Percentiles rank a stretch among this genome's conserved stretches.
Conservation (phyloP, 129 eudicot species). For the Lactuca sativa region DNA sequence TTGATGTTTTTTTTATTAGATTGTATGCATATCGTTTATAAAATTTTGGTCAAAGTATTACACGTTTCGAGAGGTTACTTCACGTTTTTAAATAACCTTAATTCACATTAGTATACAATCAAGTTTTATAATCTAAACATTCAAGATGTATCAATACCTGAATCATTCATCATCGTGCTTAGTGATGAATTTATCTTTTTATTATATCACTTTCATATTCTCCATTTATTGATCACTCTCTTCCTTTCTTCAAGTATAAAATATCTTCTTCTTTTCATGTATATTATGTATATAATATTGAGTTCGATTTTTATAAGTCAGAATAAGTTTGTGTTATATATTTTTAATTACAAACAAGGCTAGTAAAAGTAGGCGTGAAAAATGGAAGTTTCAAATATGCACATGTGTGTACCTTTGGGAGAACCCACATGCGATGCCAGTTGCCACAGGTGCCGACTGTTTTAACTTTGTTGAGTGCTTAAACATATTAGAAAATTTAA, state of each 20-base stretch:
- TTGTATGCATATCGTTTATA: too few relatives aligned
- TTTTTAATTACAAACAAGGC: neutral
- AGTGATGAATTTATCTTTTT: neutral
- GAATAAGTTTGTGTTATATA: conserved; percentile 1
- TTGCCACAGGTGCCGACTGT: neutral
- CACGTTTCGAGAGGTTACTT: too few relatives aligned
- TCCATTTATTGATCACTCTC: too few relatives aligned
- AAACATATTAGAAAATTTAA: neutral
- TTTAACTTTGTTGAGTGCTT: neutral
- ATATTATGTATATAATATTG: neutral
- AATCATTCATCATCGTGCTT: too few relatives aligned
- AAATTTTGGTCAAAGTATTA: too few relatives aligned
- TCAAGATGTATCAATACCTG: too few relatives aligned
- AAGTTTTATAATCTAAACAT: neutral
- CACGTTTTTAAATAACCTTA: too few relatives aligned
- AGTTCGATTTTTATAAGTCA: conserved; percentile 5
- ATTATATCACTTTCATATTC: too few relatives aligned
- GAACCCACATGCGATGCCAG: conserved; percentile 25
- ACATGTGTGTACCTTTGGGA: neutral
- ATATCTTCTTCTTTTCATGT: neutral
- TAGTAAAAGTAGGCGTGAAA: conserved; percentile 26
- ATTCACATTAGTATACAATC: too few relatives aligned
- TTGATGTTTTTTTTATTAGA: neutral
- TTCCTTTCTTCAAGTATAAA: neutral
- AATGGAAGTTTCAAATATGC: conserved; percentile 14